Percentiles rank a stretch among this genome's conserved stretches.
These are phyloP conservation scores for Phlebopus sp. DNA, from an alignment of 1,284 basidiomycete species.

Conservation along the genomic window DNA sequence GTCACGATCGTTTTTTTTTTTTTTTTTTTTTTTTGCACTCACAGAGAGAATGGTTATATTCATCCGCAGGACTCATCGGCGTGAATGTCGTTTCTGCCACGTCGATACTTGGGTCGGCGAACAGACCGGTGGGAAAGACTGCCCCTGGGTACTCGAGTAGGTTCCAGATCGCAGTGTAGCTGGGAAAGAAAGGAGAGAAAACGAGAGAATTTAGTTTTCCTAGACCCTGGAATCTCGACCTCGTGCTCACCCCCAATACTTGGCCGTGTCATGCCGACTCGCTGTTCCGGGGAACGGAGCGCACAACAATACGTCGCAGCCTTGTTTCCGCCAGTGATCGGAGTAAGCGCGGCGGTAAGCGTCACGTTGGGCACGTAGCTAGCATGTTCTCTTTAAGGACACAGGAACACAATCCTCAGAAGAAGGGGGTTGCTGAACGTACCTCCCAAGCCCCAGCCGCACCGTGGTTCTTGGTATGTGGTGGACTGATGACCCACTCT, in stretches of 20 bases:
- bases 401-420: constrained; percentile 20
- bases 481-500: constrained; percentile 29
- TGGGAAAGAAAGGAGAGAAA: not conserved
- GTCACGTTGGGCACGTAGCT: constrained; percentile 30
- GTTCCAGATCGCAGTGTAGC: constrained; percentile 28
- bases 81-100: constrained; percentile 1
- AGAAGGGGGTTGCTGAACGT: not conserved
- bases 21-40: not conserved
- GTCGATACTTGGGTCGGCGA: constrained; percentile 22
- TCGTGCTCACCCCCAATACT: constrained; percentile 19
- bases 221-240: too few relatives aligned
- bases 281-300: constrained; percentile 26
- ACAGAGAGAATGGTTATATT: constrained; percentile 20
- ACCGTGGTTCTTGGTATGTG: constrained; percentile 23
- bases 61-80: constrained; percentile 20
- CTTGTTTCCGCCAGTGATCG: constrained; percentile 26
- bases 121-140: constrained; percentile 29
- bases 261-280: constrained; percentile 20
- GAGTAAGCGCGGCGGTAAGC: constrained; percentile 25
- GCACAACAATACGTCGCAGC: constrained; percentile 32
- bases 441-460: constrained; percentile 25
- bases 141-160: constrained; percentile 28
- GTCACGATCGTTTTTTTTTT: too few relatives aligned
- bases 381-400: constrained; percentile 19
- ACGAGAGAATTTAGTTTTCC: too few relatives aligned